Conservation (phyloP, 75 land plant species). For the Pinus tabuliformis region DNA sequence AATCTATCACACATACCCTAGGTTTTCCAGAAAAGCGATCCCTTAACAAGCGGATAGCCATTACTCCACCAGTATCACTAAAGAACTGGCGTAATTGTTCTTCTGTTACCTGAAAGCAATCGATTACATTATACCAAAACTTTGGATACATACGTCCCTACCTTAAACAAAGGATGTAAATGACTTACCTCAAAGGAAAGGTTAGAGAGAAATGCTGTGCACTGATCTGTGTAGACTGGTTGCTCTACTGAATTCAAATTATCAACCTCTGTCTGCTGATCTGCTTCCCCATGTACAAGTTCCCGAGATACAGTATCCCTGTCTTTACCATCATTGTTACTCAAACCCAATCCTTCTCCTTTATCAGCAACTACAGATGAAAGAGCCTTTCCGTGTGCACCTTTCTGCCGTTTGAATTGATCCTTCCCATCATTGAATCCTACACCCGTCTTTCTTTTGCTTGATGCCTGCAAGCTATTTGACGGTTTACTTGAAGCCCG, state of each 20-base stretch:
- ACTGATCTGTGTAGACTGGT: slow-evolving; percentile 58
- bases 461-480: slow-evolving; percentile 15
- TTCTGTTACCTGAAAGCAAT: slow-evolving; percentile 56
- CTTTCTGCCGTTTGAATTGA: slow-evolving; percentile 49
- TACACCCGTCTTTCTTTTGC: slow-evolving; percentile 52
- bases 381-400: slow-evolving; percentile 1
- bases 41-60: slow-evolving; percentile 67
- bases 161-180: slow-evolving; percentile 1
- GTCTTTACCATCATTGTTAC: neutral
- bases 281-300: neutral
- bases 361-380: slow-evolving; percentile 5
- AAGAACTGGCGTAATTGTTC: slow-evolving; percentile 68
- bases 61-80: slow-evolving; percentile 65
- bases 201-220: slow-evolving; percentile 91
- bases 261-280: slow-evolving; percentile 5
- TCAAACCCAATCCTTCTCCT: neutral
- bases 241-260: slow-evolving; percentile 11
- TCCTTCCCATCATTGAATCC: slow-evolving; percentile 25
- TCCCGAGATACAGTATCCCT: slow-evolving; percentile 1
- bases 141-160: neutral
- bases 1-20: slow-evolving; percentile 48
- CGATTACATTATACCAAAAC: neutral
- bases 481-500: slow-evolving; percentile 10
- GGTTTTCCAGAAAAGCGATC: slow-evolving; percentile 73
- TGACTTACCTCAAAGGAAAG: slow-evolving; percentile 51